Evolutionary conservation across 805 yeast genomes (phyloP), one percentile per base, ranked within the genome.

Genomic region (Zygosaccharomyces gambellarensis): DNA sequence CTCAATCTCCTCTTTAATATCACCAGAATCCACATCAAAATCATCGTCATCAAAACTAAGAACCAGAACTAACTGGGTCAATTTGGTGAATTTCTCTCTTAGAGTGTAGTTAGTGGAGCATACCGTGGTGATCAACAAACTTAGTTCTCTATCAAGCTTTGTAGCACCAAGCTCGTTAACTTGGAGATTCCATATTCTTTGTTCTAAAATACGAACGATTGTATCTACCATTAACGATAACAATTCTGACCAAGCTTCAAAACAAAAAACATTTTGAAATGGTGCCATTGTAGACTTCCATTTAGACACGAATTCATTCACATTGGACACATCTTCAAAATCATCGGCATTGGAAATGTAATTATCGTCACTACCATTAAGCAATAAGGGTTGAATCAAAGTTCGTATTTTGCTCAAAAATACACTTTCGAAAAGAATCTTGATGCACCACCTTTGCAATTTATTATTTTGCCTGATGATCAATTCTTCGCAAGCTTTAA

Each of bases 121-220:
- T 5, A 87, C 77, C 50, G 84, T 85, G 40, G 83, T 78, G 45
- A 94, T 86, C 30, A 92, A 75, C 25, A 79, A 74, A 42, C 90
- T 80, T 21, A 90, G 70, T 62, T 90, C 96, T 51, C 87, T 80
- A 55, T 94, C 98, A 44, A 94, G 71, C 55, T 83, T 85, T 17
- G 89, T 76, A 0, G 95, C 82, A 1, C 97, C 98, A 36, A 87
- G 68, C 57, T 87, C 95, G 61, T 87, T 90, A 51, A 89, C 80
- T 55, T 79, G 81, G 41, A 87, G 72, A 3, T 74, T 56, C 81
- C 92, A 79, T 27, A 92, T 71, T 57, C 82, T 82, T 53, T 78
- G 75, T 60, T 88, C 96, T 3, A 89, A 59, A 14, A 77, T 57
- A 19, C 70, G 70, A 1, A 89, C 81, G 23, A 87, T 60, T 39